phyloP scores from a whole-genome alignment of 139 green algal species.

The Tetraselmis striata region DNA sequence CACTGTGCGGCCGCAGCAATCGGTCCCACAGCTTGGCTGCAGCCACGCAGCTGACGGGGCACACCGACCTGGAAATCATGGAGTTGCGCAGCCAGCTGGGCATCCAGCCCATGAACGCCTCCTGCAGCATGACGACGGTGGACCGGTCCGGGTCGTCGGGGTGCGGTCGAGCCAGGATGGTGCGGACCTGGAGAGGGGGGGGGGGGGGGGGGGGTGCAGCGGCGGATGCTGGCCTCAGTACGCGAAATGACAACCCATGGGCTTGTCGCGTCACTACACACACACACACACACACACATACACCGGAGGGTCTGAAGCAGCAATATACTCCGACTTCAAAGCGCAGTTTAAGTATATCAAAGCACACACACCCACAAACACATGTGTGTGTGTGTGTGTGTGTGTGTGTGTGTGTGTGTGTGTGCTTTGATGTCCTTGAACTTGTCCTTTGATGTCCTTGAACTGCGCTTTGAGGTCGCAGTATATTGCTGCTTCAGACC shows the following conservation, averaged over 20 bases:
- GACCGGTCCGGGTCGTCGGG: background rate
- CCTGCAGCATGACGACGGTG: background rate
- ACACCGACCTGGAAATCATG: background rate
- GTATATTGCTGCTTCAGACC: too few species aligned
- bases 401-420: too few species aligned
- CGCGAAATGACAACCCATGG: background rate
- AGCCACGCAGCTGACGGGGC: background rate
- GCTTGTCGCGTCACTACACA: background rate
- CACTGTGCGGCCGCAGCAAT: background rate
- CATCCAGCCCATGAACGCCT: background rate
- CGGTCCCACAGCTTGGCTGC: background rate
- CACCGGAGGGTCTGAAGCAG: background rate
- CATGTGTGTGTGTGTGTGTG: too few species aligned
- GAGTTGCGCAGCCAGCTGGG: background rate
- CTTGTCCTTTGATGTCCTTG: too few species aligned
- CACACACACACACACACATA: too few species aligned
- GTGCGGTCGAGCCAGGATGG: background rate
- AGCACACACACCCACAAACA: background rate
- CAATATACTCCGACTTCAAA: background rate
- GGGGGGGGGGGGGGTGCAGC: too few species aligned
- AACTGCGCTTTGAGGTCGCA: too few species aligned
- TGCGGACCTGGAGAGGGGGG: background rate
- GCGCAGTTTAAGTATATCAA: background rate
- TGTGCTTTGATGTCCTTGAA: too few species aligned
- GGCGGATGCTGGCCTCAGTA: background rate